A percentile compares a stretch with the other conserved stretches of the same genome.
Evolutionary conservation across 257 asterid genomes (phyloP).

Genomic region (Solanum sitiens): DNA sequence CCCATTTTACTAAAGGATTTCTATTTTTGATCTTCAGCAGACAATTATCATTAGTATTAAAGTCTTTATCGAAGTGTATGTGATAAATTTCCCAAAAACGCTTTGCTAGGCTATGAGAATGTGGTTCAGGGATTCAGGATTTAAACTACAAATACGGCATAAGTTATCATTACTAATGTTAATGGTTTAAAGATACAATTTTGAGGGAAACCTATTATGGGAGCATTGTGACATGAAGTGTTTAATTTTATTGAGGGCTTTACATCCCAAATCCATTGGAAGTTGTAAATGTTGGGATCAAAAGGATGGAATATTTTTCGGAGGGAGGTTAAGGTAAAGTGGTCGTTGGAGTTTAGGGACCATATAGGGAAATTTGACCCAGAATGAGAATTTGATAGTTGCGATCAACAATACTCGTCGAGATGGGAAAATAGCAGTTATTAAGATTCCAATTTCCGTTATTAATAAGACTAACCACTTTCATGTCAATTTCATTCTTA

Average conservation of each 20-base stretch:
- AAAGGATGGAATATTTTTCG: neutral
- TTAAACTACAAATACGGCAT: neutral
- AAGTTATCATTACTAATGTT: no score
- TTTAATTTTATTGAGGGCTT: neutral
- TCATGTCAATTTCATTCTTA: no score
- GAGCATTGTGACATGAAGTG: neutral
- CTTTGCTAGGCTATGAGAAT: no score
- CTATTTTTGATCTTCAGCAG: no score
- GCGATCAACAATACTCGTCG: neutral
- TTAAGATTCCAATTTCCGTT: no score
- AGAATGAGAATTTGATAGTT: neutral
- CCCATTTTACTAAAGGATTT: neutral
- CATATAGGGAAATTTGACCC: no score
- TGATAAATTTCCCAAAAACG: no score
- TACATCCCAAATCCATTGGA: neutral
- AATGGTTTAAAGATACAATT: neutral
- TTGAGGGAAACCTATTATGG: neutral
- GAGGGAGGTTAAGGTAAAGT: neutral
- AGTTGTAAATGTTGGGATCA: neutral
- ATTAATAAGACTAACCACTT: no score
- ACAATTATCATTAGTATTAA: no score
- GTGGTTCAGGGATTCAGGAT: rapidly evolving
- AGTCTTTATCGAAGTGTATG: no score
- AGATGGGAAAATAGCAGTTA: neutral
- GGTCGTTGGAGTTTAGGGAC: neutral